phyloP scores from a whole-genome alignment of 805 yeast genomes.

The Candida pseudoglaebosa region DNA sequence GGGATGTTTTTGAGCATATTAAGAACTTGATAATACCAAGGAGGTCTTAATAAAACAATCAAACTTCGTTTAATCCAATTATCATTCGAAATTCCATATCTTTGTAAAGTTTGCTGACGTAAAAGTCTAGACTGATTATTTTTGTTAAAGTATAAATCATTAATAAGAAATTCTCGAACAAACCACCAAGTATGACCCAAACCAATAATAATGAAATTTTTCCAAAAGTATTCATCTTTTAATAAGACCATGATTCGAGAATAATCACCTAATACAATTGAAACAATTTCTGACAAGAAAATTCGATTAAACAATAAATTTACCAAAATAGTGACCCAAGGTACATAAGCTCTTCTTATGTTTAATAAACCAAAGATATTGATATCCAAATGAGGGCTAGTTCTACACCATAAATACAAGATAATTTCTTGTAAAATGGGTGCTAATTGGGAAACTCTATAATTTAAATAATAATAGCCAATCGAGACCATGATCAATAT shows the following conservation, averaged over 20 bases:
- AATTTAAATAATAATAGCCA: slow-evolving; percentile 14
- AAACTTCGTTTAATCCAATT: slow-evolving; percentile 11
- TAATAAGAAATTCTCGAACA: slow-evolving; percentile 15
- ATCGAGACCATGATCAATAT: slow-evolving; percentile 18
- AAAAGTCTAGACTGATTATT: slow-evolving; percentile 12
- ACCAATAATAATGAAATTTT: slow-evolving; percentile 7
- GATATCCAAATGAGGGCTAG: slow-evolving; percentile 21
- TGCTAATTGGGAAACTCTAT: slow-evolving; percentile 18
- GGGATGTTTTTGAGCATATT: slow-evolving; percentile 11
- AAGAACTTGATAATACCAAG: slow-evolving; percentile 30
- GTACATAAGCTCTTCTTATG: slow-evolving; percentile 20
- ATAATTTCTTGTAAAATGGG: slow-evolving; percentile 22
- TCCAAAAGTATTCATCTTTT: slow-evolving; percentile 10
- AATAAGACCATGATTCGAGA: slow-evolving; percentile 1
- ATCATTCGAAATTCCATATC: slow-evolving; percentile 10
- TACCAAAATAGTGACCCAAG: slow-evolving; percentile 11
- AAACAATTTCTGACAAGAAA: slow-evolving; percentile 5
- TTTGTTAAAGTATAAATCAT: slow-evolving; percentile 13
- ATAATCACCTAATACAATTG: slow-evolving; percentile 5
- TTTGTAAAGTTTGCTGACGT: slow-evolving; percentile 11
- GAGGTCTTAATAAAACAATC: slow-evolving; percentile 22
- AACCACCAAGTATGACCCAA: slow-evolving; percentile 31
- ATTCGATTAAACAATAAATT: slow-evolving; percentile 6
- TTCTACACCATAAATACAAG: slow-evolving; percentile 27
- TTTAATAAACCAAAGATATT: slow-evolving; percentile 19